Percentiles rank a stretch among this genome's conserved stretches.
Conservation (phyloP, 2,329 filamentous ascomycete species). For the Aureobasidium sp. region DNA sequence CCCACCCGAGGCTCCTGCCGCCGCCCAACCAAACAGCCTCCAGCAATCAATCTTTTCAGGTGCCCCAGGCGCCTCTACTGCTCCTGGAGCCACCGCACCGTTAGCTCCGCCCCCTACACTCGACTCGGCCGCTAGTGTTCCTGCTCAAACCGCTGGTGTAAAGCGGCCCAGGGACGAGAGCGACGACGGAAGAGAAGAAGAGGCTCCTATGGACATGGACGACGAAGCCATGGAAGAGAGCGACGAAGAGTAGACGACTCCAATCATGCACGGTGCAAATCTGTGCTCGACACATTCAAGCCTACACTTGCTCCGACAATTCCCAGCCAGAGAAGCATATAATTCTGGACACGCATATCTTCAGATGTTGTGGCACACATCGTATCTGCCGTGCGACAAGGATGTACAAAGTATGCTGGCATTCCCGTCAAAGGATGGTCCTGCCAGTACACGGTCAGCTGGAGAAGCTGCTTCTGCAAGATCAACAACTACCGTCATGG, state of each 20-base stretch:
- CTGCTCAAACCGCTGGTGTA: slow-evolving; percentile 37
- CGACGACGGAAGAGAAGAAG: slow-evolving; percentile 33
- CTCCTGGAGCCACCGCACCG: slow-evolving; percentile 1
- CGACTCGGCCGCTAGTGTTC: neutral
- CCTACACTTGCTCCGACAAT: slow-evolving; percentile 74
- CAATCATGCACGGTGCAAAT: slow-evolving; percentile 1
- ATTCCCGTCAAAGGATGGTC: slow-evolving; percentile 75
- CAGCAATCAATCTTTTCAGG: slow-evolving; percentile 64
- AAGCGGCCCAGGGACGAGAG: slow-evolving; percentile 49
- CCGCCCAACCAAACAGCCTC: slow-evolving; percentile 44
- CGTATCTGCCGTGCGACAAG: slow-evolving; percentile 78
- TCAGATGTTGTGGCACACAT: slow-evolving; percentile 49
- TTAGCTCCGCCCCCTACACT: slow-evolving; percentile 18
- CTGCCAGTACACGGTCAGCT: slow-evolving; percentile 35
- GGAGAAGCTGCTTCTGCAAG: neutral
- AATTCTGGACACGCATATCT: slow-evolving; percentile 49
- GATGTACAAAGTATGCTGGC: slow-evolving; percentile 86
- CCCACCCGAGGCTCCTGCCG: slow-evolving; percentile 20
- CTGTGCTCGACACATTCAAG: slow-evolving; percentile 57
- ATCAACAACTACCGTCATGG: slow-evolving; percentile 26
- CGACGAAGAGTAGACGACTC: slow-evolving; percentile 51
- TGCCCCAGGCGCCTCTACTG: slow-evolving; percentile 18
- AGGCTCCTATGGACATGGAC: slow-evolving; percentile 27
- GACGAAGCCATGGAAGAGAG: slow-evolving; percentile 34
- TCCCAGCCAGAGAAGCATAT: slow-evolving; percentile 86